These are phyloP conservation scores for Trypanosoma vivax DNA, from an alignment of 208 protist species.

Conservation along the genomic window DNA sequence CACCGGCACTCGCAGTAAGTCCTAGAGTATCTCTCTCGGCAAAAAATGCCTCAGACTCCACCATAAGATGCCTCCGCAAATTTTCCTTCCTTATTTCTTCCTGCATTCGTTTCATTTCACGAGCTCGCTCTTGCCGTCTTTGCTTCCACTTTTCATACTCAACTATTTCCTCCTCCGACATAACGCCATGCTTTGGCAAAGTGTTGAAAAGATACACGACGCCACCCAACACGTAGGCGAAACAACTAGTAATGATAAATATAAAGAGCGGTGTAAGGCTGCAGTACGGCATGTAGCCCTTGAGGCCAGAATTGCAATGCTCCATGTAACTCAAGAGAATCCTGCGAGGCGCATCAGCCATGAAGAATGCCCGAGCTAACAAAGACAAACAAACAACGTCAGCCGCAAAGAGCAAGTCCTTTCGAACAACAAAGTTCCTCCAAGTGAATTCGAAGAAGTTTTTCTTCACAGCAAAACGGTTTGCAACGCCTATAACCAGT, in stretches of 20 bases:
- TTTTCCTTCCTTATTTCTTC: conserved; percentile 49
- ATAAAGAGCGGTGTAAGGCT: conserved; percentile 38
- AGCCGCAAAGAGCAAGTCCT: conserved; percentile 60
- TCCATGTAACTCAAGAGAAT: conserved; percentile 55
- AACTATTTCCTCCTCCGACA: conserved; percentile 56
- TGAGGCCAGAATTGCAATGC: conserved; percentile 31
- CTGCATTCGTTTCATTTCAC: conserved; percentile 35
- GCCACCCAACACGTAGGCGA: conserved; percentile 38
- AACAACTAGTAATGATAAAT: conserved; percentile 42
- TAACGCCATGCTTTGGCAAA: conserved; percentile 71
- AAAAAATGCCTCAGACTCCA: conserved; percentile 8
- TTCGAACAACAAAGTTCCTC: conserved; percentile 68
- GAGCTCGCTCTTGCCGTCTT: conserved; percentile 23
- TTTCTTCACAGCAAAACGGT: conserved; percentile 41
- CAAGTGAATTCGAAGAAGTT: conserved; percentile 59
- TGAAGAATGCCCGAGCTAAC: conserved; percentile 33
- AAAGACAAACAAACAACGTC: conserved; percentile 58
- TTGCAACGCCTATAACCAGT: conserved; percentile 41
- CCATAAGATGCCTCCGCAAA: conserved; percentile 42
- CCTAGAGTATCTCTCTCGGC: too few species aligned
- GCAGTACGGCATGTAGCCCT: conserved; percentile 51
- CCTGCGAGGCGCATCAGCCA: conserved; percentile 20
- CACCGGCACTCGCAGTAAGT: too few species aligned
- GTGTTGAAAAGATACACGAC: conserved; percentile 63
- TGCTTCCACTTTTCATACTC: conserved; percentile 76